These are phyloP conservation scores for Colletotrichum somersetense DNA, from an alignment of 2,329 filamentous ascomycete species.

Conservation along the genomic window DNA sequence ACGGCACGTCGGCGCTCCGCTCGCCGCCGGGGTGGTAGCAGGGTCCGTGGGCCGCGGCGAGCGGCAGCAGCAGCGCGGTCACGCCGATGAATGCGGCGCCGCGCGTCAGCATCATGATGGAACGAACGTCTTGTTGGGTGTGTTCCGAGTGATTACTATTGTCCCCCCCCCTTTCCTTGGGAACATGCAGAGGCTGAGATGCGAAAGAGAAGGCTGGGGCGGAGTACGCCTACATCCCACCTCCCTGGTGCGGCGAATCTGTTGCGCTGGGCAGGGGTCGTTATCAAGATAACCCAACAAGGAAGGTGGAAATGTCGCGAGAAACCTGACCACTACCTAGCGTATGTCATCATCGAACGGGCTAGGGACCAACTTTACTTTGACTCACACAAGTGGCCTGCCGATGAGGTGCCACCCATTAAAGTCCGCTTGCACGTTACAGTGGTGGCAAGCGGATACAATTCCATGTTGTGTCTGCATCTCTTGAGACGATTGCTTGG, in stretches of 20 bases:
- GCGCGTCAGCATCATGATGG: neutral
- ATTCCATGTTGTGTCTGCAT: too few species aligned
- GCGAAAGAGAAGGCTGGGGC: neutral
- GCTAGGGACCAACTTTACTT: neutral
- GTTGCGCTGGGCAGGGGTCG: neutral
- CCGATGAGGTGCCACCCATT: too few species aligned
- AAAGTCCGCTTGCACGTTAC: too few species aligned
- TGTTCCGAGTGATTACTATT: too few species aligned
- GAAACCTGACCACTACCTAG: neutral
- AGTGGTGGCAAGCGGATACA: too few species aligned
- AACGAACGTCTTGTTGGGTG: neutral
- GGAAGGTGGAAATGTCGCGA: neutral
- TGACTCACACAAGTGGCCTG: too few species aligned
- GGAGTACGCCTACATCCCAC: neutral
- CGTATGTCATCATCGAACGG: neutral
- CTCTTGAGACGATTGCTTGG: too few species aligned
- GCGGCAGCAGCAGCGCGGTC: neutral
- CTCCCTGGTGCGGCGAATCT: neutral
- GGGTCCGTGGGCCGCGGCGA: neutral
- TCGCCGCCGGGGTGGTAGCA: slow-evolving; percentile 18
- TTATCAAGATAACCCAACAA: neutral
- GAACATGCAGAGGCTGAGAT: neutral
- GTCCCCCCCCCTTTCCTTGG: neutral
- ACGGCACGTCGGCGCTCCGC: slow-evolving; percentile 15
- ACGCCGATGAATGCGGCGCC: neutral